Percentiles rank a stretch among this genome's conserved stretches.
Evolutionary conservation across 345 rosid genomes (phyloP).

Genomic region (Populus davidiana): DNA sequence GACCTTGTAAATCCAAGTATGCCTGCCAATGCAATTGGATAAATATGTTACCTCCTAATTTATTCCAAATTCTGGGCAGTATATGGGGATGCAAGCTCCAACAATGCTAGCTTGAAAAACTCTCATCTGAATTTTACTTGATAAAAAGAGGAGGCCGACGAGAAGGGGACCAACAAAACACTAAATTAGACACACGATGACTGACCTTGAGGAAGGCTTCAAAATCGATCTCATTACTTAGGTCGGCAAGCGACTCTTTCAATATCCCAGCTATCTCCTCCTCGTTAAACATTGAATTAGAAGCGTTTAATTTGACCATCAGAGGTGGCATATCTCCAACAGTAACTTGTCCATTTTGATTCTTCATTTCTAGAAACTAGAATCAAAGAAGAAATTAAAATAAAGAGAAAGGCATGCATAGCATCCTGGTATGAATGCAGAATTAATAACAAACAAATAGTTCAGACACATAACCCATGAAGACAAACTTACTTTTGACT

Average conservation of each 20-base stretch:
- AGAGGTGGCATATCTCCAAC: conserved; percentile 56
- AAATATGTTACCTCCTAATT: conserved; percentile 14
- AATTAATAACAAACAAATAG: neutral
- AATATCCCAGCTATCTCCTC: conserved; percentile 58
- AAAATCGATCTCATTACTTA: conserved; percentile 51
- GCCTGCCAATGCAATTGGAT: conserved; percentile 43
- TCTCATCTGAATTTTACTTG: neutral
- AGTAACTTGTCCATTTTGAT: conserved; percentile 57
- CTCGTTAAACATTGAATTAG: conserved; percentile 50
- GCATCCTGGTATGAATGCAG: neutral
- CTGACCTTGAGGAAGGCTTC: conserved; percentile 80
- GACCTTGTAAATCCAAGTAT: conserved; percentile 59
- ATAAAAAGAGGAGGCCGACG: neutral
- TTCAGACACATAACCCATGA: conserved; percentile 3
- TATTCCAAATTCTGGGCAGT: conserved; percentile 5
- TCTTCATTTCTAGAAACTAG: conserved; percentile 59
- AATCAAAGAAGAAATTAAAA: conserved; percentile 10
- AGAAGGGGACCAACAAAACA: neutral
- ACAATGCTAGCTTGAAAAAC: neutral
- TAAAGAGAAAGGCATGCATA: neutral
- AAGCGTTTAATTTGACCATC: conserved; percentile 60
- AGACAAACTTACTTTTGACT: conserved; percentile 56
- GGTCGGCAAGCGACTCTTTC: conserved; percentile 38
- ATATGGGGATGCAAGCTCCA: neutral
- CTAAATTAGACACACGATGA: conserved; percentile 5